Conservation (phyloP, 148 eudicot genomes). For the Pharnaceum exiguum region DNA sequence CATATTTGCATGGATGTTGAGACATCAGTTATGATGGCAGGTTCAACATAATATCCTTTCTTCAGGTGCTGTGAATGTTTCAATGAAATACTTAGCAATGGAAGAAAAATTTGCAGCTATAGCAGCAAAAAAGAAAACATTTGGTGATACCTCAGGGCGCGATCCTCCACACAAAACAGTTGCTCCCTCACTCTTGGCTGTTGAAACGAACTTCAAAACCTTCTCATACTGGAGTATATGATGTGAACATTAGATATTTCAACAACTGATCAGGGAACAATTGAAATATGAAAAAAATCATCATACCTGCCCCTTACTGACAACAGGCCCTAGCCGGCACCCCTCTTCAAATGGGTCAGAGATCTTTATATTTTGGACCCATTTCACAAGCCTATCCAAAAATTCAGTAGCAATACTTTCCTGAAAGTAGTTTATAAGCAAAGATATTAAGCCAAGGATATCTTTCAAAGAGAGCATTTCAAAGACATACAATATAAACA, state of each 20-base stretch:
- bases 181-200: slow-evolving; percentile 93
- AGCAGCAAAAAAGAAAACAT: neutral
- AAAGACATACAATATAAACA: neutral
- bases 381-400: slow-evolving; percentile 75
- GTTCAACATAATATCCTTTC: slow-evolving; percentile 74
- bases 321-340: slow-evolving; percentile 92
- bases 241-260: slow-evolving; percentile 8
- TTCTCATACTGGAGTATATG: slow-evolving; percentile 69
- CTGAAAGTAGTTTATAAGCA: slow-evolving; percentile 35
- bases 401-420: slow-evolving; percentile 80
- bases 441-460: too few species aligned
- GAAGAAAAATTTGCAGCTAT: neutral
- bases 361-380: slow-evolving; percentile 85
- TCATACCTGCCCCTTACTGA: slow-evolving; percentile 83
- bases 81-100: slow-evolving; percentile 2
- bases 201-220: slow-evolving; percentile 62
- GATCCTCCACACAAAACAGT: slow-evolving; percentile 81
- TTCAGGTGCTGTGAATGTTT: slow-evolving; percentile 56
- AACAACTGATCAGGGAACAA: neutral
- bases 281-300: neutral
- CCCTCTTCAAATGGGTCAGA: slow-evolving; percentile 96
- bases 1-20: slow-evolving; percentile 96
- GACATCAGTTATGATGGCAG: slow-evolving; percentile 72
- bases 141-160: slow-evolving; percentile 68
- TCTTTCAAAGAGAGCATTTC: neutral